Evolutionary conservation across 306 rosid genomes (phyloP).

Genomic region (Prosopis cineraria): DNA sequence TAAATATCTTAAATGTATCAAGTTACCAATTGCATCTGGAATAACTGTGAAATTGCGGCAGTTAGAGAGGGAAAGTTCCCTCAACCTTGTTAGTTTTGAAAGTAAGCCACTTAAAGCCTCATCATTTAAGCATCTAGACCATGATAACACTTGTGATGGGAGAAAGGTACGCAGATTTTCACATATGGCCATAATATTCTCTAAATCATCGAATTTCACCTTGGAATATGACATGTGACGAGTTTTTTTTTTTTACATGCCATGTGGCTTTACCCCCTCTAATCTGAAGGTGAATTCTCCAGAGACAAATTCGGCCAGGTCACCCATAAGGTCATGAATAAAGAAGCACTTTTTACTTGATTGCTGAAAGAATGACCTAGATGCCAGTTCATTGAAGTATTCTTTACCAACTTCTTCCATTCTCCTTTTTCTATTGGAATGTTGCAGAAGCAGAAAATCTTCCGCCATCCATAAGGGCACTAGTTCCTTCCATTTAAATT

Average conservation of each 20-base stretch:
- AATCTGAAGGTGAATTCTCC: conserved; percentile 23
- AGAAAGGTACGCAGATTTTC: conserved; percentile 21
- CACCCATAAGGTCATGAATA: conserved; percentile 34
- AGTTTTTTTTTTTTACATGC: conserved; percentile 12
- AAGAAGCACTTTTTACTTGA: neutral
- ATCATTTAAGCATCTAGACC: conserved; percentile 3
- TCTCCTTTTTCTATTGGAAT: neutral
- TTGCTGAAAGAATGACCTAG: conserved; percentile 30
- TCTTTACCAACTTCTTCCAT: conserved; percentile 32
- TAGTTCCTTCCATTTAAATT: neutral
- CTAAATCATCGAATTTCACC: neutral
- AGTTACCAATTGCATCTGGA: neutral
- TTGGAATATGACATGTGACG: conserved; percentile 30
- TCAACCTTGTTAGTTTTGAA: neutral
- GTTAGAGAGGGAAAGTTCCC: neutral
- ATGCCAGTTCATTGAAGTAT: conserved; percentile 25
- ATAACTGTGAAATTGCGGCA: neutral
- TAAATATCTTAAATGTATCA: conserved; percentile 10
- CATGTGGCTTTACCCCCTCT: neutral
- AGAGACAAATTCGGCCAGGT: conserved; percentile 31
- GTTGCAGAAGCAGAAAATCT: conserved; percentile 24
- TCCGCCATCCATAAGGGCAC: conserved; percentile 38
- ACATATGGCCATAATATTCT: neutral
- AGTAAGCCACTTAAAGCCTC: neutral
- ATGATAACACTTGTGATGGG: neutral